Evolutionary conservation across 768 basidiomycete species (phyloP), one percentile per base, ranked within the genome.

Genomic region (Suillus lakei): DNA sequence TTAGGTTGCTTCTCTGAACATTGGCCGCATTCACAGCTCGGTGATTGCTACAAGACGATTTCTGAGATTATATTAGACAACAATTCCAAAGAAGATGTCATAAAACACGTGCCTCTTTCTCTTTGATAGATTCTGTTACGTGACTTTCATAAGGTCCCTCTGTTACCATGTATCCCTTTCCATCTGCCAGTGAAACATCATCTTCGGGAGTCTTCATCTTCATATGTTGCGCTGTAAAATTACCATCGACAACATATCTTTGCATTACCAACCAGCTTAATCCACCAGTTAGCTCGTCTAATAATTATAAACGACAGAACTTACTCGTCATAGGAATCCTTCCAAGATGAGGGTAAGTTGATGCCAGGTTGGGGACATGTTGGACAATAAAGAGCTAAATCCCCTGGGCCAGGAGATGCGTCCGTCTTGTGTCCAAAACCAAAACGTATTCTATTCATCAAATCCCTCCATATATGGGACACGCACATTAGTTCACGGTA

Each of bases 121-220:
- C 36, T 23, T 64, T 32, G 0, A 43, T 30, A 36, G 63, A 30
- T 18, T 39, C 44, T 12, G 21, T 10, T 6, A 64, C 5, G n/a
- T 64, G 63, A 23, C 10, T 26, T 16, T 34, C 8, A 34, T 64
- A 64, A 21, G 36, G 38, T 4, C 28, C 39, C n/a, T 43, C 28
- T 28, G 26, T 36, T 36, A 59, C 55, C 63, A 64, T 59, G 28
- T 64, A 64, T 39, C 39, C 63, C 58, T 62, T 53, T 12, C 67
- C 66, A 64, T 69, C 66, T 3, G 55, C 60, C 13, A 73, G 48
- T 60, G 56, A 65, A 2, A 73, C 67, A 67, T 73, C 70, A 43
- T 67, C 63, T 12, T 54, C 39, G 18, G 64, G 60, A 13, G 43
- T 48, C 48, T 69, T 69, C 63, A 68, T 66, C 39, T 62, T 64